phyloP scores from a whole-genome alignment of 495 filamentous ascomycete genomes.

The Neurospora sp. region DNA sequence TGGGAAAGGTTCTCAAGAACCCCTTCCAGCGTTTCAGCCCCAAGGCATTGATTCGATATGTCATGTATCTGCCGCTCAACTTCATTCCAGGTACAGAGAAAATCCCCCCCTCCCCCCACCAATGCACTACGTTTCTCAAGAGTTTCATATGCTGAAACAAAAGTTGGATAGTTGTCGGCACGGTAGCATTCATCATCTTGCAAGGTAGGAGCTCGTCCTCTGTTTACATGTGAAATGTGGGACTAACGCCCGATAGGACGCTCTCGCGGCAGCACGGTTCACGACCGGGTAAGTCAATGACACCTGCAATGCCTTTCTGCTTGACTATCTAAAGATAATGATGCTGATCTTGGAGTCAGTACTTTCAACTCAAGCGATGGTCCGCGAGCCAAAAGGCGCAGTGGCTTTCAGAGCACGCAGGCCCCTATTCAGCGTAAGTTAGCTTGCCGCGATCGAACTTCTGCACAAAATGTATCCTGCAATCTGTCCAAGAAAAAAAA shows the following conservation, averaged over 20 bases:
- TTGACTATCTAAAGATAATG: not conserved
- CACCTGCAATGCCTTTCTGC: not conserved
- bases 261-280: slow-evolving; percentile 23
- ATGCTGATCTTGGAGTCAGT: slow-evolving; percentile 31
- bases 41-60: slow-evolving; percentile 54
- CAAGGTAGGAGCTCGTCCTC: slow-evolving; percentile 46
- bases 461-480: not conserved
- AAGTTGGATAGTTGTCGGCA: slow-evolving; percentile 54
- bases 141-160: not conserved
- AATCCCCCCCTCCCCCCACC: slow-evolving; percentile 1
- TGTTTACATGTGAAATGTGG: not conserved
- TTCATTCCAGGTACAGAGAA: slow-evolving; percentile 56
- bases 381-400: slow-evolving; percentile 45
- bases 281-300: slow-evolving; percentile 19
- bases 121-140: not conserved
- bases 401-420: slow-evolving; percentile 53
- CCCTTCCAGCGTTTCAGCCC: slow-evolving; percentile 61
- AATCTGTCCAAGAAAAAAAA: not conserved
- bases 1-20: slow-evolving; percentile 62
- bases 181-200: slow-evolving; percentile 63
- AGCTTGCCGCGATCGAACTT: not conserved
- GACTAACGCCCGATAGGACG: slow-evolving; percentile 22
- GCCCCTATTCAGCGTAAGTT: slow-evolving; percentile 67
- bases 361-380: slow-evolving; percentile 88
- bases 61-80: slow-evolving; percentile 83